Conservation (phyloP, 192 early-diverging fungal genomes). For the Podochytrium sp. region DNA sequence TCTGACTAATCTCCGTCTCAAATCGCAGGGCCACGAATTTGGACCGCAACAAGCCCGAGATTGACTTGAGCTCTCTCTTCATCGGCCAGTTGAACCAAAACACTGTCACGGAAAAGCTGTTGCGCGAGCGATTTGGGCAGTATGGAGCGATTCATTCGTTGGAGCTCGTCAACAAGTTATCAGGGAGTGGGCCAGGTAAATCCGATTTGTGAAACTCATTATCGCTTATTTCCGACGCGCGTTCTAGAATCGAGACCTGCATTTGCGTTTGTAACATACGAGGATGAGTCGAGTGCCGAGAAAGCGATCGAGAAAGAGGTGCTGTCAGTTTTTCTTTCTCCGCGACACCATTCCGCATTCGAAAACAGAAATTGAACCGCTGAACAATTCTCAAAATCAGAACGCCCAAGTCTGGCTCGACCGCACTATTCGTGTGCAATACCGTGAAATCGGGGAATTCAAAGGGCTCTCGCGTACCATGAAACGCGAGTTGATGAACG, state of each 20-base stretch:
- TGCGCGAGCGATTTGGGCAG: conserved; percentile 54
- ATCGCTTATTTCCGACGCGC: neutral
- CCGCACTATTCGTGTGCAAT: conserved; percentile 44
- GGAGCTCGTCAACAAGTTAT: conserved; percentile 53
- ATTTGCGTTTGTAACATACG: conserved; percentile 71
- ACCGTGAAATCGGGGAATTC: conserved; percentile 36
- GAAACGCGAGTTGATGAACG: neutral
- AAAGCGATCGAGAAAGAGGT: conserved; percentile 61
- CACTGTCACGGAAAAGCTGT: conserved; percentile 42
- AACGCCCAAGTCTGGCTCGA: conserved; percentile 43
- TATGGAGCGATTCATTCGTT: conserved; percentile 61
- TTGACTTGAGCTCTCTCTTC: conserved; percentile 64
- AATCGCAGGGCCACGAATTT: conserved; percentile 44
- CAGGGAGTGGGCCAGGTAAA: conserved; percentile 15
- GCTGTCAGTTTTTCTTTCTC: too few relatives aligned
- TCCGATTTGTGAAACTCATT: neutral
- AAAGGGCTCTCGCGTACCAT: conserved; percentile 8
- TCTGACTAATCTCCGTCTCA: neutral
- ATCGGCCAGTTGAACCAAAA: conserved; percentile 67
- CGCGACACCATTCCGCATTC: neutral
- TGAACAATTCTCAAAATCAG: conserved; percentile 12
- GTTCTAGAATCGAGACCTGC: conserved; percentile 40
- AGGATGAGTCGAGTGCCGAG: conserved; percentile 47
- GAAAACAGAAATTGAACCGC: neutral
- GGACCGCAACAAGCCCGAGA: conserved; percentile 46